These are phyloP conservation scores for Arxiozyma slooffiae DNA, from an alignment of 1,139 yeast genomes.

Conservation along the genomic window DNA sequence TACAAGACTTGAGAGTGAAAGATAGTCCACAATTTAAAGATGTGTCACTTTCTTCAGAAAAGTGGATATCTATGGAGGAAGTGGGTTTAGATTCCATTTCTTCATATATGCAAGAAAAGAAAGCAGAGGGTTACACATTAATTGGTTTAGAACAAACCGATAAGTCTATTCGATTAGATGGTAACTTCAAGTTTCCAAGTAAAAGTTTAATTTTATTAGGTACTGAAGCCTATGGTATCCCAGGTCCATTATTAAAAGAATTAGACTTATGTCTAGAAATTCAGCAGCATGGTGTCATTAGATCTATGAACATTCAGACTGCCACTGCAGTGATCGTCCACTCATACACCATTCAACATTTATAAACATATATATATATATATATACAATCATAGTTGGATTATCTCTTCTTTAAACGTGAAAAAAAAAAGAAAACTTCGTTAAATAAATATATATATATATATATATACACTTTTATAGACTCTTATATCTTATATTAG, in stretches of 20 bases:
- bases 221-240: slow-evolving; percentile 83
- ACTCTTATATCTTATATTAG: no score
- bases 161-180: slow-evolving; percentile 59
- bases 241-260: slow-evolving; percentile 74
- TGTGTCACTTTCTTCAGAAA: slow-evolving; percentile 90
- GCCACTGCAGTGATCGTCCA: slow-evolving; percentile 92
- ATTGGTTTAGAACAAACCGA: slow-evolving; percentile 92
- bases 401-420: background rate
- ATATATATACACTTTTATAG: no score
- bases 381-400: background rate
- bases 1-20: slow-evolving; percentile 58
- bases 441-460: no score
- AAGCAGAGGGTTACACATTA: slow-evolving; percentile 70
- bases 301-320: slow-evolving; percentile 95
- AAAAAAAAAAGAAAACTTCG: no score
- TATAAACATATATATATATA: slow-evolving; percentile 11
- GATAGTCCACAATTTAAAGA: slow-evolving; percentile 62
- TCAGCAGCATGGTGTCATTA: slow-evolving; percentile 80
- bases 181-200: slow-evolving; percentile 58
- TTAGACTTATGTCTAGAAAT: slow-evolving; percentile 83
- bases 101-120: slow-evolving; percentile 50
- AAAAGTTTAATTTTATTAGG: slow-evolving; percentile 75
- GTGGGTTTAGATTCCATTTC: slow-evolving; percentile 50
- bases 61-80: slow-evolving; percentile 92
- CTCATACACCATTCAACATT: slow-evolving; percentile 74